Base-by-base conservation (phyloP, 768 basidiomycete species). In the Tephrocybe sp. region DNA sequence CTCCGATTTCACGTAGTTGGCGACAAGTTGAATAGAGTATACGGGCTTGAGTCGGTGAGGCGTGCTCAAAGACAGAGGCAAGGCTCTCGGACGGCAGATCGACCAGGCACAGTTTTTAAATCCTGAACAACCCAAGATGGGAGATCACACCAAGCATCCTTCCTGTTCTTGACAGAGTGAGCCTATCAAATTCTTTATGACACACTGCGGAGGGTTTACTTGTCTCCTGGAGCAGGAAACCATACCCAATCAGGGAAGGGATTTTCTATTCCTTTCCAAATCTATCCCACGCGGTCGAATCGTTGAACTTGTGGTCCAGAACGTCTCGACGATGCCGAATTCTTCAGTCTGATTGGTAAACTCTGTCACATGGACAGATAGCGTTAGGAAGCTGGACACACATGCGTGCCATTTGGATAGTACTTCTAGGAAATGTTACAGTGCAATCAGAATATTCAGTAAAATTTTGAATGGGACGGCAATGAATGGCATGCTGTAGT, bases 31-130 rank as follows among this genome's bases (percentile, higher is more conserved):
- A 20, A 1, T 38, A 39, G 5, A 52, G 30, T 4, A 38, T 8
- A 16, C 51, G 51, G 3, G 39, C 38, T 2, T 45, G 3, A 13
- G 11, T 1, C 14, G 10, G 2, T 1, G 16, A 31, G n/a, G 44
- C 31, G 5, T 33, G 12, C 13, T 30, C 6, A 19, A 34, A 52
- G 6, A 52, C 23, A 0, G 2, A 14, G 13, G 39, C 44, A 1
- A 46, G 42, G n/a, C 45, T 19, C 20, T 52, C 51, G 4, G 38
- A 12, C 2, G 44, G 44, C 16, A 45, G 45, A 19, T 52, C 19
- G 2, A 45, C 14, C 0, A 52, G n/a, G 26, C 44, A 45, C 13
- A 52, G 10, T 33, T 40, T 5, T 13, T 52, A 43, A 26, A 46
- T 32, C 3, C 11, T 13, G 31, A 30, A 39, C 32, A 39, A 17